A percentile compares a stretch with the other conserved stretches of the same genome.
Evolutionary conservation across 176 grass and related monocot species (phyloP).

Genomic region (Zoysia japonica): DNA sequence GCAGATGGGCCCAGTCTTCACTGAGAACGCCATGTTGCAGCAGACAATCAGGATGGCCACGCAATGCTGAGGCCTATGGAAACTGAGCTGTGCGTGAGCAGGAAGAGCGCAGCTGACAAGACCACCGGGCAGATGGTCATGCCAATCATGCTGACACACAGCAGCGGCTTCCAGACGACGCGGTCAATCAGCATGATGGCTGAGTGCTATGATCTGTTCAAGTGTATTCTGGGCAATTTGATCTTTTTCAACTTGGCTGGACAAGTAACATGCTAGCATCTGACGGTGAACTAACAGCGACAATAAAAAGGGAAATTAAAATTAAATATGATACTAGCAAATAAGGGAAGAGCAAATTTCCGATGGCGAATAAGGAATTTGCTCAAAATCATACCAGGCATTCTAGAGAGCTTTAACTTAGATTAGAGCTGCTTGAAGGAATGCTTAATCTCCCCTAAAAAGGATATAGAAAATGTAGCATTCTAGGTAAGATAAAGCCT

Average conservation of each 20-base stretch:
- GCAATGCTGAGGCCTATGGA: conserved; percentile 32
- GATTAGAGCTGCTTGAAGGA: neutral
- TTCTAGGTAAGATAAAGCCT: neutral
- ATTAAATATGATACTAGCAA: no score
- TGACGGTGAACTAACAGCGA: no score
- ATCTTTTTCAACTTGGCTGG: no score
- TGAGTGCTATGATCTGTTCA: conserved; percentile 45
- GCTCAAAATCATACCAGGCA: neutral
- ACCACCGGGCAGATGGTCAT: conserved; percentile 57
- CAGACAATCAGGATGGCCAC: conserved; percentile 63
- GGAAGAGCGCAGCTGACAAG: conserved; percentile 45
- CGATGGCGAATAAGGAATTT: no score
- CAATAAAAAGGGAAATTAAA: no score
- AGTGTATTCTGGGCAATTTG: no score
- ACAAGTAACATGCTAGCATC: no score
- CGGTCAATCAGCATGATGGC: conserved; percentile 64
- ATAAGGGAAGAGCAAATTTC: no score
- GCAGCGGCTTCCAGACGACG: conserved; percentile 65
- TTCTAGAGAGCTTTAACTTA: conserved; percentile 6
- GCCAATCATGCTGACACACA: conserved; percentile 61
- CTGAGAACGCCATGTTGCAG: conserved; percentile 74
- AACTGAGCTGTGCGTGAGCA: conserved; percentile 17
- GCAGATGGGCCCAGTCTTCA: conserved; percentile 66
- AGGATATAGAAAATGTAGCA: neutral
- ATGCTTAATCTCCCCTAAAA: neutral